phyloP scores from a whole-genome alignment of 2,329 filamentous ascomycete genomes.

The Cladosporium sp. region DNA sequence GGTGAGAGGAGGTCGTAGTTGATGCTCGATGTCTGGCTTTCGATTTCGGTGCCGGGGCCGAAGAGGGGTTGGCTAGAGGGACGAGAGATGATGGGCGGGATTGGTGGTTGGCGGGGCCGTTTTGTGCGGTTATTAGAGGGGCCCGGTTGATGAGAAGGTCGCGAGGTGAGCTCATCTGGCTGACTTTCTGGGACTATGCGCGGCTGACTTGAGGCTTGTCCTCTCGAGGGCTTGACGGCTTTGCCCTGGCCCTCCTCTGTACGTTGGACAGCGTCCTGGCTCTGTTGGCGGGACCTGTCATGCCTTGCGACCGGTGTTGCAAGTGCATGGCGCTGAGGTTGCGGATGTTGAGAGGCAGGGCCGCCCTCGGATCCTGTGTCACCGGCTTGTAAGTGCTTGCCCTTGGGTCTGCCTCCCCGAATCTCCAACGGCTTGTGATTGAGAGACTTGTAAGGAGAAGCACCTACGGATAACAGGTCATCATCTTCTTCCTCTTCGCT shows the following conservation, averaged over 20 bases:
- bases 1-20: slow-evolving; percentile 61
- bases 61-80: slow-evolving; percentile 17
- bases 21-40: slow-evolving; percentile 66
- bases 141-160: neutral
- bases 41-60: slow-evolving; percentile 33
- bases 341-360: slow-evolving; percentile 23
- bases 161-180: neutral
- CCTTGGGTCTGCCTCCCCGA: neutral
- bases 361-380: slow-evolving; percentile 14
- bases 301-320: slow-evolving; percentile 17
- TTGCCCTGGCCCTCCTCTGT: slow-evolving; percentile 2
- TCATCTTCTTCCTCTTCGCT: slow-evolving; percentile 16
- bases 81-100: too few species aligned
- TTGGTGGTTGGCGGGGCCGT: too few species aligned
- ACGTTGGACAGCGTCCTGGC: slow-evolving; percentile 4
- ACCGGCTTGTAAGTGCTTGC: slow-evolving; percentile 8
- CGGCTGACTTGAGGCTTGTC: slow-evolving; percentile 14
- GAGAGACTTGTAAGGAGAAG: slow-evolving; percentile 5
- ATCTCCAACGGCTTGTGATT: slow-evolving; percentile 3
- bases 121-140: too few species aligned
- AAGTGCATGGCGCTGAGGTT: slow-evolving; percentile 35
- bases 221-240: slow-evolving; percentile 15
- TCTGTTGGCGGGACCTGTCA: neutral
- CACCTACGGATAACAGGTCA: slow-evolving; percentile 11
- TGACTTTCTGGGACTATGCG: slow-evolving; percentile 7